Base-by-base conservation (phyloP, 768 basidiomycete genomes). In the Fomitopsis pulvina region DNA sequence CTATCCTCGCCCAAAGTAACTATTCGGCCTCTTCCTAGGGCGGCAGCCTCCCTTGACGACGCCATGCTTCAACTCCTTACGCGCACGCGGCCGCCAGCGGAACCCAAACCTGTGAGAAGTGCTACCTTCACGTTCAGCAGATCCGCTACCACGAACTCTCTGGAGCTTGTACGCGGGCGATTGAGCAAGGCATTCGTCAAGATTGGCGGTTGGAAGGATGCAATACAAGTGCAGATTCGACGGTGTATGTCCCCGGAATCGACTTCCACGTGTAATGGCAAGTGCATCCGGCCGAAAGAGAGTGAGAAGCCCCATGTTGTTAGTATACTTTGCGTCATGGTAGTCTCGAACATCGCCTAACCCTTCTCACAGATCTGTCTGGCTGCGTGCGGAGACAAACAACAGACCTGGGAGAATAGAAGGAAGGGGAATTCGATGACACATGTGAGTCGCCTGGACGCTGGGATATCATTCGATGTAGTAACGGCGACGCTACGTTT, bases 171-270 rank as follows among this genome's bases (percentile, higher is more conserved):
- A 28, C 16, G 26, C 11, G n/a, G 16, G 5, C 16, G 16, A 12
- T n/a, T 27, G 44, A 14, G 26, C 9, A 28, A 28, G 20, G 14
- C n/a, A 8, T 22, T 45, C 9, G 22, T 16, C 14, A 21, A 48
- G 37, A 7, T 27, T 28, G 28, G 28, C 28, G 16, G 30, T 16
- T 32, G 30, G 30, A 32, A 32, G 30, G 16, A 32, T 16, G 30
- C 30, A 16, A 32, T 32, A 7, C 8, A 32, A 7, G 30, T 16
- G 30, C 44, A 22, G 26, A 22, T 22, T 16, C 30, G 8, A 16
- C 30, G 30, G 14, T 48, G 47, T 25, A 28, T 28, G 47, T 48
- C 47, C 12, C 47, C 47, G 22, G 38, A 22, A 38, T 24, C 47
- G 22, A 18, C 28, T 11, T 20, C 37, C 37, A 26, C 24, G 39